Percentiles rank a stretch among this genome's conserved stretches.
These are phyloP conservation scores for Ophiostoma sp. DNA, from an alignment of 2,329 filamentous ascomycete genomes.

Conservation along the genomic window DNA sequence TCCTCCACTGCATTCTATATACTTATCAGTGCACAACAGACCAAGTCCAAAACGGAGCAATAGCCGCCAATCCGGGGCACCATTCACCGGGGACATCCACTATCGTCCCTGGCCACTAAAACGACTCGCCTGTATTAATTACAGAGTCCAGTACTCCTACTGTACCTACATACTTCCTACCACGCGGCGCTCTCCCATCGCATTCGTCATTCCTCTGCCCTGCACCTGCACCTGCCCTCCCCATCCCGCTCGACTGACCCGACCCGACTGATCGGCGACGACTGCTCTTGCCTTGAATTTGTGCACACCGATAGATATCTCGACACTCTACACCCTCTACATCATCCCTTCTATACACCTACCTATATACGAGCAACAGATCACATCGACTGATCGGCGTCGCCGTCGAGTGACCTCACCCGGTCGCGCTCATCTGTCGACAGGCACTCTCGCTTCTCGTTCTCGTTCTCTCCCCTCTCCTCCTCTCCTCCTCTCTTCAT, in stretches of 20 bases:
- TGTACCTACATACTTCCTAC: neutral
- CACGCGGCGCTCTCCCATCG: neutral
- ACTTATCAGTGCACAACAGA: neutral
- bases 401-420: constrained; percentile 10
- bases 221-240: neutral
- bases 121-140: neutral
- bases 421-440: constrained; percentile 3
- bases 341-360: neutral
- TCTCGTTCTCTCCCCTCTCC: neutral
- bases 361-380: neutral
- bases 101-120: neutral
- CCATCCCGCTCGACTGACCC: neutral
- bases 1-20: no score
- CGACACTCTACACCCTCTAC: neutral
- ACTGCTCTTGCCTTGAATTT: neutral
- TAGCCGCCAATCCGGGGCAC: constrained; percentile 11
- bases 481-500: neutral
- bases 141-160: neutral
- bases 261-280: neutral
- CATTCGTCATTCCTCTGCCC: constrained; percentile 1
- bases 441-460: neutral
- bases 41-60: neutral
- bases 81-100: neutral
- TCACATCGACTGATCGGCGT: neutral
- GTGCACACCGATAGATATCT: neutral